These are phyloP conservation scores for Aegilops longissima DNA, from an alignment of 176 grass and related monocot genomes.

Conservation along the genomic window DNA sequence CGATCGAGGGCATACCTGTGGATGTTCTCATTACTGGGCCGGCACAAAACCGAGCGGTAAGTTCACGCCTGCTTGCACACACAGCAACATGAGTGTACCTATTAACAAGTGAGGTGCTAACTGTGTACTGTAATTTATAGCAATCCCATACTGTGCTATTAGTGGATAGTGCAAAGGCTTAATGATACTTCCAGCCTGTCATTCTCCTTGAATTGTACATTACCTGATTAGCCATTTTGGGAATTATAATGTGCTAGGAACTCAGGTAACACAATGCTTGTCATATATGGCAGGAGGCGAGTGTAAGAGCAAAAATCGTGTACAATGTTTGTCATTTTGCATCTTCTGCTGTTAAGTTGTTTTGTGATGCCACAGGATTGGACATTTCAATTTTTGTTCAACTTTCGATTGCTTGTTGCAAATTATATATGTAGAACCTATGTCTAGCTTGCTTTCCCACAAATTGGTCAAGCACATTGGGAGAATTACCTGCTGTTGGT, in stretches of 20 bases:
- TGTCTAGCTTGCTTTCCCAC: background rate
- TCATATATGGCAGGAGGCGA: background rate
- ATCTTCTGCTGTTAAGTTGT: background rate
- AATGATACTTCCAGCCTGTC: background rate
- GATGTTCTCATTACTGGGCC: slow-evolving; percentile 84
- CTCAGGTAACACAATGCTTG: background rate
- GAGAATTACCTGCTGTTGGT: background rate
- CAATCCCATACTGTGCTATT: background rate
- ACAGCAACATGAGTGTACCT: background rate
- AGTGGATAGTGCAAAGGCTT: background rate
- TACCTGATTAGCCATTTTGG: background rate
- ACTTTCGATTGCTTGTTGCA: background rate
- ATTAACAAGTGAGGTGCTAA: background rate
- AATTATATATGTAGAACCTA: background rate
- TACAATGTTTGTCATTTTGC: background rate
- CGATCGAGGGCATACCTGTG: slow-evolving; percentile 64
- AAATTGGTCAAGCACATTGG: background rate
- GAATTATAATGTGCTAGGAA: slow-evolving; percentile 3
- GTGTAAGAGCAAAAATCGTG: background rate
- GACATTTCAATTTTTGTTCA: background rate
- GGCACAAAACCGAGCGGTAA: slow-evolving; percentile 94
- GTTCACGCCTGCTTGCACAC: background rate
- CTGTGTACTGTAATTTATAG: background rate
- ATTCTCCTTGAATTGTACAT: background rate
- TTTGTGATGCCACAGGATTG: background rate